A percentile compares a stretch with the other conserved stretches of the same genome.
Conservation (phyloP, 1,139 yeast genomes). For the Zygoascus sp. region DNA sequence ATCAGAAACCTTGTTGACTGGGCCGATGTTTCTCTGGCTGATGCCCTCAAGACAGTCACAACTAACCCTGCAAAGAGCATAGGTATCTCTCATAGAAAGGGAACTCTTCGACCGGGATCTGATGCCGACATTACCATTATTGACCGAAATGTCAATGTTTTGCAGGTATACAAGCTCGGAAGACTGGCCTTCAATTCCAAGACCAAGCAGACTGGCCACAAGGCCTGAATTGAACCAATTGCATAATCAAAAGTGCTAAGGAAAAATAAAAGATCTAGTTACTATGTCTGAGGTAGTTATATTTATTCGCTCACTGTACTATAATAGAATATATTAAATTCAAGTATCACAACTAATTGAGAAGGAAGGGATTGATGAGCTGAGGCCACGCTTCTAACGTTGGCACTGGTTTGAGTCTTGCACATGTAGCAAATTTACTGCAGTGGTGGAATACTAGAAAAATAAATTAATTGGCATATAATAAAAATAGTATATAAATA, state of each 20-base stretch:
- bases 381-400: no score
- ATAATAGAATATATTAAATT: not conserved
- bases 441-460: no score
- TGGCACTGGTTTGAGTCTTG: no score
- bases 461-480: no score
- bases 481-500: no score
- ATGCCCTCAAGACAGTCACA: conserved; percentile 55
- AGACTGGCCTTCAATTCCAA: conserved; percentile 32
- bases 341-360: no score
- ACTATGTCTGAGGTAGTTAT: not conserved
- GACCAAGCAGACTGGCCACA: conserved; percentile 5
- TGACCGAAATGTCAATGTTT: conserved; percentile 44
- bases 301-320: conserved; percentile 8
- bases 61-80: conserved; percentile 53
- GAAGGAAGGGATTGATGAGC: no score
- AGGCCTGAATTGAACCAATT: conserved; percentile 6
- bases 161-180: conserved; percentile 52
- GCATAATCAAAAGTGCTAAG: not conserved
- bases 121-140: conserved; percentile 58
- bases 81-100: conserved; percentile 44
- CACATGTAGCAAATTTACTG: no score
- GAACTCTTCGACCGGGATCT: conserved; percentile 51
- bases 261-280: not conserved
- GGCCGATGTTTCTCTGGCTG: conserved; percentile 48
- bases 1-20: conserved; percentile 51